Percentiles rank a stretch among this genome's conserved stretches.
Evolutionary conservation across 2,329 filamentous ascomycete genomes (phyloP).

Genomic region (Calonectria crousiana): DNA sequence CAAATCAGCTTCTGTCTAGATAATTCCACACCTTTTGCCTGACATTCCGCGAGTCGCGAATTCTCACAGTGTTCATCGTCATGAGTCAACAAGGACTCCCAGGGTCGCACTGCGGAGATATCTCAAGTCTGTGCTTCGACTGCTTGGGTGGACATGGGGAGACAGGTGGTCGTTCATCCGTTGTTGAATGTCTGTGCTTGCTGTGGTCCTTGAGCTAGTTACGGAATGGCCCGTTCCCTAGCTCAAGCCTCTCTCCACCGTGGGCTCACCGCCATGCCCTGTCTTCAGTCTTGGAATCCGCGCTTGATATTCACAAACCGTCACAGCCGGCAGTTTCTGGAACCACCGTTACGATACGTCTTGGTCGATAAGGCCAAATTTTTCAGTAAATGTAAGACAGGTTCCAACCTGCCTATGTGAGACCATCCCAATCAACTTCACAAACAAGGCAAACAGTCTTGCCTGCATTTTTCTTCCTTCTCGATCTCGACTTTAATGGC

Average conservation of each 20-base stretch:
- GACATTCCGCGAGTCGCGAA: background rate
- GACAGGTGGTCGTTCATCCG: background rate
- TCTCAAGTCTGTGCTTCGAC: background rate
- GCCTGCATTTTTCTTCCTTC: background rate
- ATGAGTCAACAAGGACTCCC: background rate
- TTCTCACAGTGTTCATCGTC: background rate
- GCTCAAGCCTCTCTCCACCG: conserved; percentile 18
- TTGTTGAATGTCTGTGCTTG: conserved; percentile 8
- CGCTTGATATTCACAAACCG: background rate
- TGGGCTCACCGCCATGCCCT: conserved; percentile 29
- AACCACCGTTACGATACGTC: background rate
- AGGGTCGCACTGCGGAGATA: conserved; percentile 10
- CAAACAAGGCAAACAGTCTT: background rate
- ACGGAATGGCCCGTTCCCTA: conserved; percentile 34
- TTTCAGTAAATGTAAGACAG: background rate
- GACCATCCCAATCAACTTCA: background rate
- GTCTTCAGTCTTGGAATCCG: background rate
- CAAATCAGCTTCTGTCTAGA: background rate
- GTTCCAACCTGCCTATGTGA: background rate
- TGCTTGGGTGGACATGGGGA: background rate
- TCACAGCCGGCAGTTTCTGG: background rate
- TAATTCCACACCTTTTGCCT: background rate
- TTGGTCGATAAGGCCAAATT: background rate
- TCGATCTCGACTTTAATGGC: background rate
- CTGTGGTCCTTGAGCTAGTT: conserved; percentile 20